Evolutionary conservation across 768 basidiomycete genomes (phyloP).

Genomic region (Imleria badia): DNA sequence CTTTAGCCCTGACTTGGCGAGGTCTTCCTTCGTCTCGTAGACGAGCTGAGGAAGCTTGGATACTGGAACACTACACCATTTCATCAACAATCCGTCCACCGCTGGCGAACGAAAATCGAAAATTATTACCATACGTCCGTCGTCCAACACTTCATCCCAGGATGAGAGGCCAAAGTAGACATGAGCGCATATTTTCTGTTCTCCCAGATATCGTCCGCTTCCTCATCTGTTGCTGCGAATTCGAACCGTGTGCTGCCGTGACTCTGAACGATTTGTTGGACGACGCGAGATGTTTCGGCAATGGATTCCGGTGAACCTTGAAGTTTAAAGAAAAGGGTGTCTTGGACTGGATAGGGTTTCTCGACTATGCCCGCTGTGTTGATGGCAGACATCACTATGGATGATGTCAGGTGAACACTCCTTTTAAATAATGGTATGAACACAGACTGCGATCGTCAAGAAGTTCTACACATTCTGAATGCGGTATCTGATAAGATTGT

Average conservation of each 20-base stretch:
- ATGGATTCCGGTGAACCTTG: conserved; percentile 70
- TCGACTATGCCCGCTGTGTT: conserved; percentile 63
- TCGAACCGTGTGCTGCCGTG: conserved; percentile 69
- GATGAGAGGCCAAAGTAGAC: conserved; percentile 62
- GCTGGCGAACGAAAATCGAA: not conserved
- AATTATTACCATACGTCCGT: conserved; percentile 81
- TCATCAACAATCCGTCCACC: not conserved
- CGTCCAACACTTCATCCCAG: conserved; percentile 72
- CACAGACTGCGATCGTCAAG: conserved; percentile 70
- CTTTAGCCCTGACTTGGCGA: conserved; percentile 51
- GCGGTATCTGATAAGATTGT: not conserved
- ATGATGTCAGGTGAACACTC: not conserved
- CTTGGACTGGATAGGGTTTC: conserved; percentile 62
- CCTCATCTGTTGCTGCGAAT: conserved; percentile 71
- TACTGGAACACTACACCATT: conserved; percentile 56
- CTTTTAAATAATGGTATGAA: not conserved
- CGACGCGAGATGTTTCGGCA: conserved; percentile 53
- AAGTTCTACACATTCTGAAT: conserved; percentile 82
- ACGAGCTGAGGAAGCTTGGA: conserved; percentile 68
- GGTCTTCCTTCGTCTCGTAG: conserved; percentile 76
- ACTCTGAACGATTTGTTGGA: conserved; percentile 60
- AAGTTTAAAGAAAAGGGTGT: conserved; percentile 90
- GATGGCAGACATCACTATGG: conserved; percentile 73
- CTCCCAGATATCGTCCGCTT: conserved; percentile 79
- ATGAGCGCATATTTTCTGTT: conserved; percentile 83